Percentiles rank a stretch among this genome's conserved stretches.
phyloP scores from a whole-genome alignment of 208 protist genomes.

The Crithidia thermophila region DNA sequence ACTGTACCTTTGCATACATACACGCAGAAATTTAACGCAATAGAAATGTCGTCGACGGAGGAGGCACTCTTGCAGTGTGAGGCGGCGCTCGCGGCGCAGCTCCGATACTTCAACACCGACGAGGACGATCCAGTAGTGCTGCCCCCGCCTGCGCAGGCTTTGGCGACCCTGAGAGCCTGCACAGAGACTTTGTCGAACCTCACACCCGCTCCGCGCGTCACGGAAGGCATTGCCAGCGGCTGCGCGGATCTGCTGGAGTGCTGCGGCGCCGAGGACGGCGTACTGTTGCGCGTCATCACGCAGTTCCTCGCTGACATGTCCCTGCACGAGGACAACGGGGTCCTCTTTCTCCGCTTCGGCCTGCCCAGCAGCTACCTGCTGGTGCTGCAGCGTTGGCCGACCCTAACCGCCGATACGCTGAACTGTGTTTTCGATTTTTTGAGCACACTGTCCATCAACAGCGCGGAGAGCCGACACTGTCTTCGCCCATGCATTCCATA shows the following conservation, averaged over 20 bases:
- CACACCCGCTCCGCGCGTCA: slow-evolving; percentile 41
- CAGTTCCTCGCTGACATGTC: slow-evolving; percentile 66
- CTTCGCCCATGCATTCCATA: slow-evolving; percentile 78
- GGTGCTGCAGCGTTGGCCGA: slow-evolving; percentile 50
- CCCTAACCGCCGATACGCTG: slow-evolving; percentile 53
- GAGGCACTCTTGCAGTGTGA: slow-evolving; percentile 17
- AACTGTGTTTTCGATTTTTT: slow-evolving; percentile 76
- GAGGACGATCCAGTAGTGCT: background rate
- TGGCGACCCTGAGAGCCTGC: slow-evolving; percentile 44
- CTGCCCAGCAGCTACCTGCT: slow-evolving; percentile 61
- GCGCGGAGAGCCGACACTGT: slow-evolving; percentile 39
- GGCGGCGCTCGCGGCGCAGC: slow-evolving; percentile 2
- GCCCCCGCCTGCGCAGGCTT: slow-evolving; percentile 6
- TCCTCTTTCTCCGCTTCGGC: slow-evolving; percentile 51
- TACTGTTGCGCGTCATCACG: slow-evolving; percentile 24
- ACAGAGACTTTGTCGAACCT: slow-evolving; percentile 27
- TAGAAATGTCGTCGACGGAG: background rate
- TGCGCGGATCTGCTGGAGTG: slow-evolving; percentile 63
- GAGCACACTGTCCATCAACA: slow-evolving; percentile 64
- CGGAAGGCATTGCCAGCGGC: slow-evolving; percentile 49
- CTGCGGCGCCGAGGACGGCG: slow-evolving; percentile 11
- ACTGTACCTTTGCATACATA: too few species aligned
- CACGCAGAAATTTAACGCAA: slow-evolving; percentile 7
- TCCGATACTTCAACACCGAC: background rate
- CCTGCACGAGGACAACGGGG: slow-evolving; percentile 69